Percentiles rank a stretch among this genome's conserved stretches.
Evolutionary conservation across 345 rosid genomes (phyloP).

Genomic region (Sapria himalayana): DNA sequence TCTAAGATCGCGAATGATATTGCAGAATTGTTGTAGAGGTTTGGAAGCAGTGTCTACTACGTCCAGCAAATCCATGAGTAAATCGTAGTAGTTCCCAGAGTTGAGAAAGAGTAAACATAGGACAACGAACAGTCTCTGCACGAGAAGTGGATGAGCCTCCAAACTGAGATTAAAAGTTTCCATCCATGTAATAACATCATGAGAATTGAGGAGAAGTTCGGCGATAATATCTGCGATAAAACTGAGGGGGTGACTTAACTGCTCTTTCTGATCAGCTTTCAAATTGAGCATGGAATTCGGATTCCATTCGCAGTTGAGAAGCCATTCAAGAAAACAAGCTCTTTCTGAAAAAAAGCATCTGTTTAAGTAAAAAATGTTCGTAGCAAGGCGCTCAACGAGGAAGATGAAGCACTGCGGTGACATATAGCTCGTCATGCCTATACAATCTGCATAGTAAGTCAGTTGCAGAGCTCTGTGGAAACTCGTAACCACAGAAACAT

Average conservation of each 20-base stretch:
- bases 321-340: constrained; percentile 23
- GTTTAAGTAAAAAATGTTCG: constrained; percentile 7
- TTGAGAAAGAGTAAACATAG: constrained; percentile 16
- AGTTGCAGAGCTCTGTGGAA: constrained; percentile 17
- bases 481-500: constrained; percentile 2
- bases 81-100: constrained; percentile 7
- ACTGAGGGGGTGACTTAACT: background rate
- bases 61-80: constrained; percentile 10
- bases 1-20: no score
- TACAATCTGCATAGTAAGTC: constrained; percentile 18
- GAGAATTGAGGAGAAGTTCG: constrained; percentile 3
- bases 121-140: constrained; percentile 16
- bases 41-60: no score
- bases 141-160: constrained; percentile 8
- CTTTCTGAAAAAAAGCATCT: constrained; percentile 11
- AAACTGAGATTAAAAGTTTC: background rate
- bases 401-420: constrained; percentile 25
- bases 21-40: no score
- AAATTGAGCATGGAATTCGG: background rate
- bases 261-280: background rate
- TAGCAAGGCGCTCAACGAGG: constrained; percentile 22
- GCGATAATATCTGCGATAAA: constrained; percentile 3
- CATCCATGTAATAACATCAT: constrained; percentile 17
- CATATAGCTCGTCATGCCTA: constrained; percentile 10
- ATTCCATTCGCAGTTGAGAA: constrained; percentile 11